Base-by-base conservation (phyloP, 768 basidiomycete genomes). In the Mycena vulgaris region DNA sequence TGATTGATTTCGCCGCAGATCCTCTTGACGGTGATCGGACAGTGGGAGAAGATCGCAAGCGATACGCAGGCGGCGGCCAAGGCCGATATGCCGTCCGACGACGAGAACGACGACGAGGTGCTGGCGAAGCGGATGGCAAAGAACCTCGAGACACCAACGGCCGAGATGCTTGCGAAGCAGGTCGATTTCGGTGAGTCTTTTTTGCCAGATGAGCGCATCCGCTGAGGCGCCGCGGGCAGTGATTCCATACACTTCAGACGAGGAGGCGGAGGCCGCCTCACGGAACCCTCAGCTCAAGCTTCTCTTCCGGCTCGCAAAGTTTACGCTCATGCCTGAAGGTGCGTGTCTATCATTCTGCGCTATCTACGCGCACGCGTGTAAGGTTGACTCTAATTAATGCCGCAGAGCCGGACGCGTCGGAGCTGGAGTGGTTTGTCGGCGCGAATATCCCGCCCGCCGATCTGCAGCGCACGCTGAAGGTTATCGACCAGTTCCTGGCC, bases 401-500 rank as follows among this genome's bases (percentile, higher is more conserved):
- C 31, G 89, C 57, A 69, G 72, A 61, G 13, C 51, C 62, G 56
- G 72, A 61, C 49, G 49, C 31, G 52, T 49, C 92, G 31, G 93
- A 94, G 75, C 81, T 92, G 33, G 89, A 95, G 57, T 66, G 56
- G 65, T 47, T 51, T 6, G 56, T 59, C 56, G 48, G 65, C 28
- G 57, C 56, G 45, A 30, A 66, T 48, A 30, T 66, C 14, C 77
- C 87, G 21, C 93, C 94, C 0, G 81, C 88, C 8, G 89, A 93
- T 57, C 83, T 99, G 39, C 86, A 90, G 78, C 85, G 88, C 59
- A 91, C 88, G 57, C 81, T 93, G 75, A 88, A 87, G 60, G 90
- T 96, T 72, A 93, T 99, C 80, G 87, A 91, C 76, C 92, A 95
- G 78, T 99, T 91, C 85, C 87, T 99, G 68, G 85, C 87, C 78